These are phyloP conservation scores for Setaria viridis DNA, from an alignment of 202 grass and related monocot genomes.

Conservation along the genomic window DNA sequence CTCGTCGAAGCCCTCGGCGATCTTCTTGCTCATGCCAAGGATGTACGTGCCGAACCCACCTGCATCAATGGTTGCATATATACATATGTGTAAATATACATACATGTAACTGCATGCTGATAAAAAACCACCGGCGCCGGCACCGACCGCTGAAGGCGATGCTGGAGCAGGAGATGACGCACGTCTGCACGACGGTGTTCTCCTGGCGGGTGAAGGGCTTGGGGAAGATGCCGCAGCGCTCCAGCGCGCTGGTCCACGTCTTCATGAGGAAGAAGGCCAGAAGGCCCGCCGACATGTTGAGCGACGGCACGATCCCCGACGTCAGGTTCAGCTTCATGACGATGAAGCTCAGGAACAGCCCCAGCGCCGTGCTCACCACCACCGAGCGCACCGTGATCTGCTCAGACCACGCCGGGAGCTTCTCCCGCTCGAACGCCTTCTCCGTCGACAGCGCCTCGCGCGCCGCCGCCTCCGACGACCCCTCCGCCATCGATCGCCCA, in stretches of 20 bases:
- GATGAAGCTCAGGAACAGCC: slow-evolving; percentile 83
- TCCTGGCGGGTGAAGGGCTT: slow-evolving; percentile 80
- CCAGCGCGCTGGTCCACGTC: slow-evolving; percentile 62
- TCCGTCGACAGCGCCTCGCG: slow-evolving; percentile 60
- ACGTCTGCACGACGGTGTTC: slow-evolving; percentile 86
- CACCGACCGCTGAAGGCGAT: slow-evolving; percentile 53
- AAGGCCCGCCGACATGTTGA: slow-evolving; percentile 72
- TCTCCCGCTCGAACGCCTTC: slow-evolving; percentile 62
- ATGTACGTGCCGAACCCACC: slow-evolving; percentile 79
- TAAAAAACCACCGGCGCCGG: too few species aligned
- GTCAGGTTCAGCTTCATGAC: slow-evolving; percentile 95
- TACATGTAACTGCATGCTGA: too few species aligned
- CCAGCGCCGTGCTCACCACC: slow-evolving; percentile 63
- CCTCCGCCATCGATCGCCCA: not conserved
- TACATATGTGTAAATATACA: too few species aligned
- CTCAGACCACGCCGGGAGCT: slow-evolving; percentile 66
- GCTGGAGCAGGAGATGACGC: slow-evolving; percentile 77
- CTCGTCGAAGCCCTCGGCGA: slow-evolving; percentile 62
- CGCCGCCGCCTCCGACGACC: slow-evolving; percentile 7
- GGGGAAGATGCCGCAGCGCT: slow-evolving; percentile 60
- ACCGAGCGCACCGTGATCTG: slow-evolving; percentile 76
- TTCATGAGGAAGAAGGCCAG: slow-evolving; percentile 87
- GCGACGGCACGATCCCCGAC: slow-evolving; percentile 67
- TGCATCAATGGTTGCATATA: too few species aligned
- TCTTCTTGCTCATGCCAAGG: slow-evolving; percentile 71